Evolutionary conservation across 306 rosid species (phyloP), one percentile per base, ranked within the genome.

Genomic region (Pachyrhizus erosus): DNA sequence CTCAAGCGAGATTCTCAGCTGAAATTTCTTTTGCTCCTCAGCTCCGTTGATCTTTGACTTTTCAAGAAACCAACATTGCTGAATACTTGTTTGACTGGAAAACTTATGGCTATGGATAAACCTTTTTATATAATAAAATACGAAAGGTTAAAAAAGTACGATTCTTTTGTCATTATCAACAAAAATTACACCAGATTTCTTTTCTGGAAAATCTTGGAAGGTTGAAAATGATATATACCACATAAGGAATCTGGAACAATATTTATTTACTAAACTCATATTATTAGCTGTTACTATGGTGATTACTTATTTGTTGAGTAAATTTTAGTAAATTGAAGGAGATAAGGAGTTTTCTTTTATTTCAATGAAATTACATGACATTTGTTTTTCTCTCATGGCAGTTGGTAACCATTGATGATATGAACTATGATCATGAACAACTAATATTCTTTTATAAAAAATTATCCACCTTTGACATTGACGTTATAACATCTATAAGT

Each of bases 81-180:
- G 61, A 54, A 54, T 39, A 37, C 29, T 37, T 18, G 27, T 10
- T 45, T 66, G 72, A 76, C 2, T 18, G 64, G 77, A 67, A 52
- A 54, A 29, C 37, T 54, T 18, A 26, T 12, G 14, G 26, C 54
- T 40, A 31, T 80, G 61, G 18, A 15, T 81, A 57, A 21, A 57
- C 46, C 7, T 58, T 81, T 70, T 64, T 54, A 18, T 20, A 54
- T 54, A 54, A 52, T 52, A 52, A 14, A 34, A 34, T 17, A 18
- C 11, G 43, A 61, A 6, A 9, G 40, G 43, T 51, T 61, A 61
- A 83, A 62, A 48, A 46, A 57, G 23, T 81, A 73, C 2, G 29
- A 18, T 24, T 82, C 33, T 24, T 81, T 66, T 54, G 21, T 51
- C 51, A 74, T 73, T 86, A 74, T 86, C 62, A 54, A 70, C 52